phyloP scores from a whole-genome alignment of 176 grass and related monocot genomes.

The Olyra latifolia region DNA sequence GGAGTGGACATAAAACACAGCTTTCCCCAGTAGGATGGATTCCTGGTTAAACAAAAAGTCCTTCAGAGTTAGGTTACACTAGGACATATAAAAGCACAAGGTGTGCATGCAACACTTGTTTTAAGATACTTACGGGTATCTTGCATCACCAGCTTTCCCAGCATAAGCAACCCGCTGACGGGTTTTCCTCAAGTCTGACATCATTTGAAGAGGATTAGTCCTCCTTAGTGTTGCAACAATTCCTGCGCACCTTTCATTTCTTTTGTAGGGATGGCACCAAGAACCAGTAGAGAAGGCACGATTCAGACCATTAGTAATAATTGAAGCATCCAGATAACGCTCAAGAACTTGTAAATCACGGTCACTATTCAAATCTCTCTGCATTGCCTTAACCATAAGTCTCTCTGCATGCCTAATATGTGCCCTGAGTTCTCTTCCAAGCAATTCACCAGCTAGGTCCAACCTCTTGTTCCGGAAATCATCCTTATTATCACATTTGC shows the following conservation, averaged over 20 bases:
- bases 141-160: constrained; percentile 90
- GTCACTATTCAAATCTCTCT: constrained; percentile 90
- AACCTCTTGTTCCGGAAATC: constrained; percentile 97
- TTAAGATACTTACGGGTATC: constrained; percentile 88
- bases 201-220: constrained; percentile 95
- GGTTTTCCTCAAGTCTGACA: constrained; percentile 89
- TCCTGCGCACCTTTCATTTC: constrained; percentile 67
- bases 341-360: constrained; percentile 58
- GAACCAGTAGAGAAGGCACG: constrained; percentile 88
- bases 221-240: constrained; percentile 87
- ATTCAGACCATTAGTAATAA: constrained; percentile 89
- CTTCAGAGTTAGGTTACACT: constrained; percentile 24
- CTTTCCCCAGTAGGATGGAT: constrained; percentile 94
- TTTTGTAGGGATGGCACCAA: constrained; percentile 92
- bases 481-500: constrained; percentile 95
- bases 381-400: constrained; percentile 85
- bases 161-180: constrained; percentile 92
- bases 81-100: constrained; percentile 7
- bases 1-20: constrained; percentile 94
- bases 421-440: constrained; percentile 80
- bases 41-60: constrained; percentile 47
- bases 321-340: constrained; percentile 71
- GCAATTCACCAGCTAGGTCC: constrained; percentile 76
- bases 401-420: constrained; percentile 85
- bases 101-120: constrained; percentile 14